Percentiles rank a stretch among this genome's conserved stretches.
Conservation (phyloP, 2,329 filamentous ascomycete species). For the Fusarium piperis region DNA sequence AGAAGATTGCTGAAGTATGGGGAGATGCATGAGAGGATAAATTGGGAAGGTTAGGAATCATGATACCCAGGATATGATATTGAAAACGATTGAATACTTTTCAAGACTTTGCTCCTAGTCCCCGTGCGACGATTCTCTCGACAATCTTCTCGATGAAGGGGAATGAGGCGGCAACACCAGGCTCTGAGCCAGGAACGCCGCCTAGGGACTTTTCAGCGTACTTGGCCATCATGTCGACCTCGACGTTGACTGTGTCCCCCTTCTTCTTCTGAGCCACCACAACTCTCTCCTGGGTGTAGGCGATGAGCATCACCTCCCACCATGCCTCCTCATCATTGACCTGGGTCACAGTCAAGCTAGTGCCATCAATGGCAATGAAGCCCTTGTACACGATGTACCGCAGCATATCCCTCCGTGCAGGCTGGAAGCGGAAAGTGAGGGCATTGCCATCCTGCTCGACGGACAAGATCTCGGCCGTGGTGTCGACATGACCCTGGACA, state of each 20-base stretch:
- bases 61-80: conserved; percentile 35
- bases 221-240: conserved; percentile 89
- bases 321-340: conserved; percentile 83
- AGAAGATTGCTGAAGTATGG: conserved; percentile 79
- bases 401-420: conserved; percentile 74
- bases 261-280: conserved; percentile 81
- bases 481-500: conserved; percentile 97
- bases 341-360: conserved; percentile 89
- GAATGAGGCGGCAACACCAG: conserved; percentile 58
- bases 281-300: conserved; percentile 94
- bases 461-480: conserved; percentile 78
- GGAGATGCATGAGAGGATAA: conserved; percentile 54
- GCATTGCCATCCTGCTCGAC: conserved; percentile 88
- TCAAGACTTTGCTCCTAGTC: conserved; percentile 41
- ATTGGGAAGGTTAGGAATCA: conserved; percentile 15
- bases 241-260: conserved; percentile 88
- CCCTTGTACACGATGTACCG: conserved; percentile 96
- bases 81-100: conserved; percentile 9
- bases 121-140: conserved; percentile 77
- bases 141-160: conserved; percentile 77
- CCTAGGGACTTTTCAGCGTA: conserved; percentile 90
- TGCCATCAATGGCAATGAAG: conserved; percentile 92
- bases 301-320: conserved; percentile 98
- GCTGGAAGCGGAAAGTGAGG: conserved; percentile 83
- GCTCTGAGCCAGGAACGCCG: conserved; percentile 69